Base-by-base conservation (phyloP, 257 asterid genomes). In the Rhazya stricta region DNA sequence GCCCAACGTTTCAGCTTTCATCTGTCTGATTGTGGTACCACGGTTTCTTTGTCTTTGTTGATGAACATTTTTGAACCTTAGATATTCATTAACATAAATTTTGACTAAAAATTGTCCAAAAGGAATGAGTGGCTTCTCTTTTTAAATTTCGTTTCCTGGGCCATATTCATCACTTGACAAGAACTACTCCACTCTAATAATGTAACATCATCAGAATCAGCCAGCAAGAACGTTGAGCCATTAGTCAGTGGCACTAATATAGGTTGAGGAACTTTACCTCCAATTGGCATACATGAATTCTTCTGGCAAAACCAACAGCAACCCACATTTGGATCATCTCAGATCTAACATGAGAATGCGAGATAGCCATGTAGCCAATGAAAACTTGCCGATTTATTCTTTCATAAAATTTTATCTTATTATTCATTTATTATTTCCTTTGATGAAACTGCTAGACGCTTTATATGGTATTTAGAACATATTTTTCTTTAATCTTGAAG, bases 331-430 rank as follows among this genome's bases (percentile, higher is more conserved):
- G 13, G 51, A 76, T 81, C 85, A 79, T 73, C 82, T 41, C 51
- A 48, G 81, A 67, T 79, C 86, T 79, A 37, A 67, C 84, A 86
- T 84, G 85, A 50, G 79, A 75, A 82, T 73, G 81, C 80, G 79
- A 85, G 54, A 79, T 48, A 30, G 74, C 73, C 81, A 83, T 83
- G 87, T 81, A 86, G 80, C 85, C 88, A 81, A 79, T 61, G 70
- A 81, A 63, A 73, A 81, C 84, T 81, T 76, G 84, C 87, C 88
- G 87, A 51, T 27, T 16, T 46, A 66, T 4, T 27, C 27, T 54
- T 30, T 36, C 13, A 58, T 4, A 68, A 69, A 13, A 25, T 15
- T 61, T 36, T 19, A 12, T 27, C n/a, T 18, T 36, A 9, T 54
- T 39, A 8, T 57, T 37, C 25, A 32, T n/a, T 72, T 4, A 45